A percentile compares a stretch with the other conserved stretches of the same genome.
phyloP scores from a whole-genome alignment of 257 asterid species.

The Nicotiana tomentosiformis region DNA sequence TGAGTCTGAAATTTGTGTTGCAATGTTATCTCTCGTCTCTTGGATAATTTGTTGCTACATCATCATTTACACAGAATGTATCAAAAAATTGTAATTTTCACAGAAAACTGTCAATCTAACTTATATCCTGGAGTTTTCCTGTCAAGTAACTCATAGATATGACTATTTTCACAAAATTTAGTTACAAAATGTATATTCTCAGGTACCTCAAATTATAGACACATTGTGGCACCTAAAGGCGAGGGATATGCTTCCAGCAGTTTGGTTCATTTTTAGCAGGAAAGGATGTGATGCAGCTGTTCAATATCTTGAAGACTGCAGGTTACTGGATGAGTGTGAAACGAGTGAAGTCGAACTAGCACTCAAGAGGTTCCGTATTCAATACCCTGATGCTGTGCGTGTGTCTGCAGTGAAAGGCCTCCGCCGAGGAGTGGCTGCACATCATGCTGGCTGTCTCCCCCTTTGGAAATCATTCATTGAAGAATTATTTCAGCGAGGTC shows the following conservation, averaged over 20 bases:
- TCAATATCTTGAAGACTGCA: constrained; percentile 73
- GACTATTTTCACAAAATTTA: constrained; percentile 1
- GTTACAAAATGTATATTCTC: constrained; percentile 12
- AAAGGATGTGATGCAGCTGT: constrained; percentile 99
- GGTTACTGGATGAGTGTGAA: constrained; percentile 79
- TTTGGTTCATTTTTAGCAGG: constrained; percentile 98
- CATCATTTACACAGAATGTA: background rate
- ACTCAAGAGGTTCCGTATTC: constrained; percentile 66
- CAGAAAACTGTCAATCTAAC: background rate
- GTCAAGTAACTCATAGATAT: background rate
- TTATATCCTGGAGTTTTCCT: background rate
- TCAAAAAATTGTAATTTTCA: background rate
- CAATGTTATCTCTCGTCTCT: background rate
- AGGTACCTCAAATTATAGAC: constrained; percentile 96
- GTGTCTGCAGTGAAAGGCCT: constrained; percentile 86
- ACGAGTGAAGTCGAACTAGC: constrained; percentile 87
- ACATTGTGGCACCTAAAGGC: constrained; percentile 81
- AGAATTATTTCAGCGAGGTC: constrained; percentile 86
- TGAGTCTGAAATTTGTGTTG: background rate
- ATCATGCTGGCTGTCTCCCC: constrained; percentile 99
- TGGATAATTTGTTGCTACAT: constrained; percentile 12
- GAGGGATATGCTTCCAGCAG: constrained; percentile 95
- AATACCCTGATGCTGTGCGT: constrained; percentile 93
- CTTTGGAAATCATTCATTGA: constrained; percentile 95
- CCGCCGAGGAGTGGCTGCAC: constrained; percentile 94